Conservation (phyloP, 345 rosid genomes). For the Eucalyptus decipiens region DNA sequence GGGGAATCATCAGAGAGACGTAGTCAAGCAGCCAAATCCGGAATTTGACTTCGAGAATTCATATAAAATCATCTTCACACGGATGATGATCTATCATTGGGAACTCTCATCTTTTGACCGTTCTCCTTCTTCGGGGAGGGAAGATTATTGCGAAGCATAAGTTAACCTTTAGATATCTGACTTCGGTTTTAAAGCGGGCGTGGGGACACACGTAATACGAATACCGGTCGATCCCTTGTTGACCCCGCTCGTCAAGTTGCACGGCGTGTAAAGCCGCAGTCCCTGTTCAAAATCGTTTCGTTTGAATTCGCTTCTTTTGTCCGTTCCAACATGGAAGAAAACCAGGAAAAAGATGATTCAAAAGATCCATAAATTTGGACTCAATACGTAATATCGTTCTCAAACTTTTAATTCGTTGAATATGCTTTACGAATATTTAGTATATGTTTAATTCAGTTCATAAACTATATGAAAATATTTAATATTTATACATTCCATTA, state of each 20-base stretch:
- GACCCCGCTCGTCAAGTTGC: background rate
- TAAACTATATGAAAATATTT: too few relatives aligned
- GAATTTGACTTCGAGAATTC: background rate
- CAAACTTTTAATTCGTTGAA: background rate
- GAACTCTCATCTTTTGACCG: background rate
- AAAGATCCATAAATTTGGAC: background rate
- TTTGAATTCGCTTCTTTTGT: background rate
- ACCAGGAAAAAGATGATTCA: background rate
- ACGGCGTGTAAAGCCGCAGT: background rate
- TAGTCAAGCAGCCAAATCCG: background rate
- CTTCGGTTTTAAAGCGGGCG: background rate
- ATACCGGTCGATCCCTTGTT: background rate
- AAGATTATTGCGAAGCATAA: background rate
- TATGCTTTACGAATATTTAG: too few relatives aligned
- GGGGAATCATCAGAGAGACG: background rate
- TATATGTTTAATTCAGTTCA: fast-evolving
- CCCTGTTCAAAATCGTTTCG: background rate
- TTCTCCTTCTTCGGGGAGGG: background rate
- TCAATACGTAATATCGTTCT: too few relatives aligned
- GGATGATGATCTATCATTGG: background rate
- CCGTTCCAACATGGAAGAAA: background rate
- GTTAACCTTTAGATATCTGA: background rate
- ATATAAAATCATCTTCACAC: background rate
- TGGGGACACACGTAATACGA: background rate
- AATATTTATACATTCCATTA: too few relatives aligned